Base-by-base conservation (phyloP, 768 basidiomycete species). In the Hortiboletus flavorubellus region DNA sequence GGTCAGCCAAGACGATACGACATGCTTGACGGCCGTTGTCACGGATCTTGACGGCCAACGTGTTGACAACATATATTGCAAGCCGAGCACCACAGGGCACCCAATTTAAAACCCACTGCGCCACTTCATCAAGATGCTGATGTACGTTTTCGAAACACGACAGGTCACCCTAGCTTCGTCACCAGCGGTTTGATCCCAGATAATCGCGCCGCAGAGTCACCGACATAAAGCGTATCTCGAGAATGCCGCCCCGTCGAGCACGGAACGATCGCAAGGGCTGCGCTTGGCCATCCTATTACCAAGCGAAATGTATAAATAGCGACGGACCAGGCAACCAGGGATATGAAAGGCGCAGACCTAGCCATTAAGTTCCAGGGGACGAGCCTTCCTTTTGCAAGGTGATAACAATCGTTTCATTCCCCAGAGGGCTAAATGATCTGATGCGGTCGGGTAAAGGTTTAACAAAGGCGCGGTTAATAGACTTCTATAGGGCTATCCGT, bases 131-230 rank as follows among this genome's bases (percentile, higher is more conserved):
- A 44, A 11, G 47, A 34, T 39, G 16, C 18, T 58, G 61, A 55
- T 46, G 53, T 53, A 57, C 53, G 15, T n/a, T 34, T 53, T 53
- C 46, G 50, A 60, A 64, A 61, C 65, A 58, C 33, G 52, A 52
- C 65, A 53, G 26, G 26, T 26, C 4, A 26, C 26, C 4, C 40
- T 40, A 4, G 40, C 40, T 51, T 64, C 44, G 45, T 51, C 31
- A 30, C 33, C 35, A 43, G 33, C 44, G 6, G 29, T 38, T 54
- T 53, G 31, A 49, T 56, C 44, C 41, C 38, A 51, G 57, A 59
- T 52, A 51, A 59, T 59, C 54, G 40, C 43, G 55, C 66, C 66
- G 63, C 63, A 62, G 63, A 62, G 51, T 57, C 53, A 53, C 61
- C 56, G 52, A 58, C 37, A 52, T 56, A 33, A 64, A 43, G 49